Base-by-base conservation (phyloP, 805 yeast species). In the Starmerella potacharoeniae region DNA sequence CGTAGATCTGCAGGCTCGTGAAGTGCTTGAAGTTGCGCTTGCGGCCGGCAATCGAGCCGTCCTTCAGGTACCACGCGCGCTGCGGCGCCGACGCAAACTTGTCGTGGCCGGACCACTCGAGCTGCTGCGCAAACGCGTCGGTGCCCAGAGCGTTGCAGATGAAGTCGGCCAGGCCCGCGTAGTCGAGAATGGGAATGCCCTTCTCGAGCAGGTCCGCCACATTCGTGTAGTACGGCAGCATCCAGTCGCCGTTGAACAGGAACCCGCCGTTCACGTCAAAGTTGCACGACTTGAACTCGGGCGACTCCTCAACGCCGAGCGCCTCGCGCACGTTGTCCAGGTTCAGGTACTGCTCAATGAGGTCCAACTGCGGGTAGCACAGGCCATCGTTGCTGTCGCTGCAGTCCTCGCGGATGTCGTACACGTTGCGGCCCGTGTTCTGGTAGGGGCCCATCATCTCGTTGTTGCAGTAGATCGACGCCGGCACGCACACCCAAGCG, bases 131-230 rank as follows among this genome's bases (percentile, higher is more conserved):
- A 93, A 95, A 87, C 13, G 86, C 93, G 62, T 79, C 80, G 71
- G 87, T 86, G 61, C 96, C 96, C 60, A 88, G 75, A 93, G 96
- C 88, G 73, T 88, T 88, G 72, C 96, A 88, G 66, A 88, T 87
- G 69, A 78, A 88, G 69, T 88, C 96, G 70, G 88, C 86, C 69
- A 88, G 95, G 66, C 96, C 96, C n/a, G 96, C 96, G 64, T 88
- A 89, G 58, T 87, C 79, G 65, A 89, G 77, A 5, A 88, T 90
- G 17, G 96, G 95, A 48, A 87, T 66, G 30, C 79, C 83, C 55
- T 75, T 69, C 64, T 86, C 83, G 63, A 88, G 75, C 58, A 82
- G 73, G 47, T 79, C 79, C 53, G 80, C 80, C 49, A 80, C 81
- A 30, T 65, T 55, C 60, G 75, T 76, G 66, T 78, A 79, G 75